phyloP scores from a whole-genome alignment of 768 basidiomycete species.

The Boletellus ananiceps region DNA sequence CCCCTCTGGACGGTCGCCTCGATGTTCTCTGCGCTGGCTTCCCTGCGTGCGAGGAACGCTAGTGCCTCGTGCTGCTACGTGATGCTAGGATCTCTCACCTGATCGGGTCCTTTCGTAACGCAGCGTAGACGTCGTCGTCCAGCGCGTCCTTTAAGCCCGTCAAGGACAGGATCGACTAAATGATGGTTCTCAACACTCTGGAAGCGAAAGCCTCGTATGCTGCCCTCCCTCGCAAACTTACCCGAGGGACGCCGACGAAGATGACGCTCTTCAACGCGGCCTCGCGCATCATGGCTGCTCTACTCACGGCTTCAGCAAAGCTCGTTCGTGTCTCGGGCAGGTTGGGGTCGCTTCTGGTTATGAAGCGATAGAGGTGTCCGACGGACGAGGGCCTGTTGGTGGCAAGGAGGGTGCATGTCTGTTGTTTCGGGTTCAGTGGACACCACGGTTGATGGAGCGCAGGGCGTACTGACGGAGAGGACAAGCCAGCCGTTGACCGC shows the following conservation, averaged over 20 bases:
- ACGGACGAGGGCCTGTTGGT: slow-evolving; percentile 76
- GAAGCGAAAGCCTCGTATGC: background rate
- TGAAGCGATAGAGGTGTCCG: slow-evolving; percentile 78
- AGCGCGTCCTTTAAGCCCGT: slow-evolving; percentile 70
- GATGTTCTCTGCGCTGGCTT: slow-evolving; percentile 57
- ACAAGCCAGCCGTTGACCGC: slow-evolving; percentile 81
- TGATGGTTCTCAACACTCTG: slow-evolving; percentile 6
- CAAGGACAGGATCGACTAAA: slow-evolving; percentile 77
- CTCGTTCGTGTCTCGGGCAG: slow-evolving; percentile 39
- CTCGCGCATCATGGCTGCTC: slow-evolving; percentile 84
- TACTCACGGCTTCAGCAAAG: slow-evolving; percentile 56
- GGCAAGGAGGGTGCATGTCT: slow-evolving; percentile 83
- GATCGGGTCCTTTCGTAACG: slow-evolving; percentile 60
- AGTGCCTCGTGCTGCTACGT: slow-evolving; percentile 20
- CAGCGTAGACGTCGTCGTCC: slow-evolving; percentile 75
- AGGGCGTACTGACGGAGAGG: slow-evolving; percentile 51
- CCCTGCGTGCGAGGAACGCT: slow-evolving; percentile 39
- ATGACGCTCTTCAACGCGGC: slow-evolving; percentile 85
- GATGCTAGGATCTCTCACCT: slow-evolving; percentile 44
- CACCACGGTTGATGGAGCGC: slow-evolving; percentile 9
- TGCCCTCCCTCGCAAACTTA: slow-evolving; percentile 34
- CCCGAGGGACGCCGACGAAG: slow-evolving; percentile 83
- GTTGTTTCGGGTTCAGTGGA: slow-evolving; percentile 31
- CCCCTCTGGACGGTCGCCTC: slow-evolving; percentile 67
- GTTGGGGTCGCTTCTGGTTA: slow-evolving; percentile 46